Conservation (phyloP, 1,284 basidiomycete species). For the Naganishia sp. region DNA sequence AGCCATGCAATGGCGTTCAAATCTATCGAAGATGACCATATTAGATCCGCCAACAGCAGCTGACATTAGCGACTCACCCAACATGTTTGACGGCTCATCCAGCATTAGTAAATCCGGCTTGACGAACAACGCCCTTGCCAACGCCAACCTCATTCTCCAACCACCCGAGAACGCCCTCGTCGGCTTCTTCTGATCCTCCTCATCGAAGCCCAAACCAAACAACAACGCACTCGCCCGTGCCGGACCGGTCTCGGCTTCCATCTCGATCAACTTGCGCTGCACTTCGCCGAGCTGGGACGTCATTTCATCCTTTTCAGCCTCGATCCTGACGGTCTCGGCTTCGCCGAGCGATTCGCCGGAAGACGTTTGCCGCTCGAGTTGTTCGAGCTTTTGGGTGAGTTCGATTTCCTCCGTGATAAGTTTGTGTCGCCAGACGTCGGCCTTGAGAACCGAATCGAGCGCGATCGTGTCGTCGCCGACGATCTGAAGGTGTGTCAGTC, state of each 20-base stretch:
- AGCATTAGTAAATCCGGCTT: constrained; percentile 79
- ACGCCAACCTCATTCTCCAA: constrained; percentile 85
- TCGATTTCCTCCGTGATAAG: constrained; percentile 76
- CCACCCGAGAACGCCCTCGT: constrained; percentile 95
- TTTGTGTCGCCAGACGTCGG: constrained; percentile 93
- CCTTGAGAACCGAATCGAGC: constrained; percentile 90
- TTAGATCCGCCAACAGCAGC: neutral
- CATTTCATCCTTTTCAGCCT: constrained; percentile 78
- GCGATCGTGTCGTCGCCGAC: constrained; percentile 90
- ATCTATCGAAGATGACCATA: constrained; percentile 54
- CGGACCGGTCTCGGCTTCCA: constrained; percentile 97
- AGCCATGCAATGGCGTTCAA: constrained; percentile 61
- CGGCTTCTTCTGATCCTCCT: constrained; percentile 77
- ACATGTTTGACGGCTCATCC: constrained; percentile 97
- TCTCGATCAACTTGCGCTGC: constrained; percentile 86
- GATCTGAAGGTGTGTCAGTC: constrained; percentile 58
- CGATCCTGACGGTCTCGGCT: constrained; percentile 74
- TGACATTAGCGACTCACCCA: constrained; percentile 59
- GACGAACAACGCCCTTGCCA: constrained; percentile 88
- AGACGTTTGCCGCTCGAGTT: constrained; percentile 61
- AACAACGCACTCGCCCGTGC: constrained; percentile 86
- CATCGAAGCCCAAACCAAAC: constrained; percentile 88
- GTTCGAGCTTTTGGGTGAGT: constrained; percentile 70
- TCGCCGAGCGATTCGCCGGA: constrained; percentile 54
- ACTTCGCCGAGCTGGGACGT: constrained; percentile 84